Percentiles rank a stretch among this genome's conserved stretches.
phyloP scores from a whole-genome alignment of 441 rosid species.

The Manihot esculenta region DNA sequence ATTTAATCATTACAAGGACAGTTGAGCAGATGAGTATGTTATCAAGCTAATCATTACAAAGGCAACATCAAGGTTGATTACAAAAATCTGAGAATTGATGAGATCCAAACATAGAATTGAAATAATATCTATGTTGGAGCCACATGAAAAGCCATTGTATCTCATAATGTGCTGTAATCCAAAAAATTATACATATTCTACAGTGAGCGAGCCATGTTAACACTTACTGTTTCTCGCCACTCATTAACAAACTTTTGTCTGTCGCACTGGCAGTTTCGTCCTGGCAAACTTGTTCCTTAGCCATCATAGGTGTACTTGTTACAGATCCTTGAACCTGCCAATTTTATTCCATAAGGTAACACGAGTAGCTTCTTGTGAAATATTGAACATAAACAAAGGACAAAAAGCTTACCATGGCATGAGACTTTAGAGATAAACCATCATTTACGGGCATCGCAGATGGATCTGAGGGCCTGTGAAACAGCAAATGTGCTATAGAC shows the following conservation, averaged over 20 bases:
- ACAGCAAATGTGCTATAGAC: slow-evolving; percentile 84
- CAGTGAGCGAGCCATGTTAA: slow-evolving; percentile 14
- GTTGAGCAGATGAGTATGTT: slow-evolving; percentile 7
- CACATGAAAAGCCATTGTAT: slow-evolving; percentile 20
- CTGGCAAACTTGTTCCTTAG: slow-evolving; percentile 37
- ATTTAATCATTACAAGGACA: not conserved
- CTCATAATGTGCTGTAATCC: slow-evolving; percentile 4
- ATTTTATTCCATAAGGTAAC: slow-evolving; percentile 11
- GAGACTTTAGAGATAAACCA: slow-evolving; percentile 43
- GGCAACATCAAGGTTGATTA: slow-evolving; percentile 11
- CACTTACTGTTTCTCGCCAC: slow-evolving; percentile 24
- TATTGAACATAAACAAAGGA: not conserved
- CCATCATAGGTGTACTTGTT: slow-evolving; percentile 36
- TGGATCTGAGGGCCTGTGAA: slow-evolving; percentile 76
- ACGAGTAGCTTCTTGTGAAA: not conserved
- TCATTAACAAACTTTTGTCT: slow-evolving; percentile 33
- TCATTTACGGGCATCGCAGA: slow-evolving; percentile 39
- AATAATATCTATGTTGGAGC: slow-evolving; percentile 1
- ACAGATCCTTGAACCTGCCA: slow-evolving; percentile 52
- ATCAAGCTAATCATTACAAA: slow-evolving; percentile 3
- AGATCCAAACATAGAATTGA: slow-evolving; percentile 20
- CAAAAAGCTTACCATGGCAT: slow-evolving; percentile 40
- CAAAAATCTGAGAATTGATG: slow-evolving; percentile 12
- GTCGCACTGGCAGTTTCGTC: slow-evolving; percentile 31
- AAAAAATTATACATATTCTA: slow-evolving; percentile 17